Conservation (phyloP, 257 asterid genomes). For the Lantana camara region DNA sequence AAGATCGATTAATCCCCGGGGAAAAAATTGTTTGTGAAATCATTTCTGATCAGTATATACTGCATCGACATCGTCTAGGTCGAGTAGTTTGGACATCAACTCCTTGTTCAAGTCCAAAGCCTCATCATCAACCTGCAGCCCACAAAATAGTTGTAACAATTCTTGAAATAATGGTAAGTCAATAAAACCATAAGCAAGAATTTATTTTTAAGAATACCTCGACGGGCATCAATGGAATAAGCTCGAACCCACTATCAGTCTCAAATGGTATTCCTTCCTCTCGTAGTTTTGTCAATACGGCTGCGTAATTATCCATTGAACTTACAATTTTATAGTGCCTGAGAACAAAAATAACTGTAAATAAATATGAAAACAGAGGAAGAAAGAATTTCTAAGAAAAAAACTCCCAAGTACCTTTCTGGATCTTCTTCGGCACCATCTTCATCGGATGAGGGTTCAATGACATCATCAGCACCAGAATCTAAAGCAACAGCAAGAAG, state of each 20-base stretch:
- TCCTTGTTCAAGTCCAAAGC: constrained; percentile 94
- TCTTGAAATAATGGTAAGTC: too few relatives aligned
- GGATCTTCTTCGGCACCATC: constrained; percentile 68
- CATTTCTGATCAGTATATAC: constrained; percentile 84
- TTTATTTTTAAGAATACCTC: constrained; percentile 52
- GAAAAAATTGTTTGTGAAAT: constrained; percentile 7
- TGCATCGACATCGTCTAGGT: constrained; percentile 93
- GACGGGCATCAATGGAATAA: constrained; percentile 58
- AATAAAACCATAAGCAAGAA: neutral
- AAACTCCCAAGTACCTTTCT: constrained; percentile 48
- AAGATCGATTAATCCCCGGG: neutral
- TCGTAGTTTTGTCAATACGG: constrained; percentile 59
- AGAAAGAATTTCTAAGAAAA: neutral
- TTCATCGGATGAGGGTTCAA: constrained; percentile 69
- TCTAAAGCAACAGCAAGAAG: constrained; percentile 83
- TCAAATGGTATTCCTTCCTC: constrained; percentile 80
- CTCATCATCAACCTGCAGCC: constrained; percentile 82
- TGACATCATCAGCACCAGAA: constrained; percentile 88
- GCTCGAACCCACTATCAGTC: constrained; percentile 86
- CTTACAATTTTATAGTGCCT: constrained; percentile 70
- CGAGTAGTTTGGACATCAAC: constrained; percentile 72
- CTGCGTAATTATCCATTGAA: constrained; percentile 69
- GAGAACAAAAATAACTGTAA: constrained; percentile 14
- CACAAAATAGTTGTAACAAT: neutral
- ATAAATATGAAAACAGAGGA: neutral